Evolutionary conservation across 306 rosid species (phyloP), one percentile per base, ranked within the genome.

Genomic region (Lathyrus oleraceus): DNA sequence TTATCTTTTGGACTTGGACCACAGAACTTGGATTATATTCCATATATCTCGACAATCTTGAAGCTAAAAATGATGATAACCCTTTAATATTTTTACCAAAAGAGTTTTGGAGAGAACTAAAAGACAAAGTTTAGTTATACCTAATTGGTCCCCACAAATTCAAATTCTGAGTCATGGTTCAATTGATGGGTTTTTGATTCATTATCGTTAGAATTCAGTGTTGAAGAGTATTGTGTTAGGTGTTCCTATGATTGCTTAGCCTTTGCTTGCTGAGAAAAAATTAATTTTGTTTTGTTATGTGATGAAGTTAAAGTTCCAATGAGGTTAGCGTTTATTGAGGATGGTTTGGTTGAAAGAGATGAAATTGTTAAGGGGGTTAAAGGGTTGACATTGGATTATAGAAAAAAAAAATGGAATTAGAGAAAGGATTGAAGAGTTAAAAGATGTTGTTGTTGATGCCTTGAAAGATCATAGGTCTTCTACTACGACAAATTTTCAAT

Each of bases 181-280:
- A 32, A 44, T 59, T 1, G 72, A 73, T 15, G 76, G 68, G 5
- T 77, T 77, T 21, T 47, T 70, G 28, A 77, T 72, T 0, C 81
- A 77, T 10, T 77, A 72, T 63, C 76, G 76, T 20, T 77, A 67
- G 81, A 77, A 77, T 63, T 70, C 81, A 6, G 45, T 14, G 0
- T 67, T 70, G 1, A 76, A 77, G 67, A 70, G 76, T 62, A 25
- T 57, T n/a, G 53, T 56, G 42, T 3, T 23, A 1, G 81, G 76
- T 20, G 76, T 77, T 13, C 81, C 81, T 2, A 70, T 70, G 76
- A 64, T 70, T 5, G 25, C 54, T 17, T 77, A 67, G 67, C 81
- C 76, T 2, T 54, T 77, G 8, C 65, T 77, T 63, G 72, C 76
- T 2, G 81, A 77, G 60, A 70, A n/a, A 63, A 10, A 19, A 43